Evolutionary conservation across 768 basidiomycete genomes (phyloP), one percentile per base, ranked within the genome.

Genomic region (Rhodotorula kratochvilovae): DNA sequence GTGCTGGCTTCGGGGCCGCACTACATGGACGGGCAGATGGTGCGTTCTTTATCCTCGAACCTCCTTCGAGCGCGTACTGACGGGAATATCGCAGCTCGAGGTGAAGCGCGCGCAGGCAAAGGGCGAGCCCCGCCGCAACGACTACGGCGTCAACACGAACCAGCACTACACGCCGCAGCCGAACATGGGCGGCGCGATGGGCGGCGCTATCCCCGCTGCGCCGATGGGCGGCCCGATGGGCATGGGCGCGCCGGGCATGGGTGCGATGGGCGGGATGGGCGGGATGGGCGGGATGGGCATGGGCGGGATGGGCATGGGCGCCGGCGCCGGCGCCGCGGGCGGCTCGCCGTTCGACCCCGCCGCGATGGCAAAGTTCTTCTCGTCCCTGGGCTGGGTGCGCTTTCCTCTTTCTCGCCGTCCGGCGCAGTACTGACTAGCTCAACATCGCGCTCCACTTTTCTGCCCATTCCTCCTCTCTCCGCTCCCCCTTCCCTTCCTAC

Each of bases 61-160:
- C n/a, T n/a, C n/a, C n/a, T n/a, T n/a, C n/a, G n/a, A n/a, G n/a
- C n/a, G n/a, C n/a, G n/a, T n/a, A n/a, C n/a, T n/a, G n/a, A n/a
- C n/a, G n/a, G n/a, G n/a, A n/a, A n/a, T n/a, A n/a, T n/a, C n/a
- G 19, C 73, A 97, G 95, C 94, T 99, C 76, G 96, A 98, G 79
- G 93, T 98, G 57, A 98, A 97, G 81, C 85, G 92, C 57, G 96
- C 95, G 12, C 72, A 72, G 55, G 61, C 72, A 51, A 83, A 83
- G 77, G 76, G 76, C 82, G 71, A 75, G 21, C 84, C 83, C 8
- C 87, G 84, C 74, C 2, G 73, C 81, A 81, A 79, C 73, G 67
- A 76, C 77, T 68, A 73, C 70, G 70, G 70, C 72, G 35, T 63
- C 50, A 63, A 72, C 50, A 68, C 62, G 25, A 70, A 64, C 66